Base-by-base conservation (phyloP, 768 basidiomycete species). In the Tulasnella sp. region DNA sequence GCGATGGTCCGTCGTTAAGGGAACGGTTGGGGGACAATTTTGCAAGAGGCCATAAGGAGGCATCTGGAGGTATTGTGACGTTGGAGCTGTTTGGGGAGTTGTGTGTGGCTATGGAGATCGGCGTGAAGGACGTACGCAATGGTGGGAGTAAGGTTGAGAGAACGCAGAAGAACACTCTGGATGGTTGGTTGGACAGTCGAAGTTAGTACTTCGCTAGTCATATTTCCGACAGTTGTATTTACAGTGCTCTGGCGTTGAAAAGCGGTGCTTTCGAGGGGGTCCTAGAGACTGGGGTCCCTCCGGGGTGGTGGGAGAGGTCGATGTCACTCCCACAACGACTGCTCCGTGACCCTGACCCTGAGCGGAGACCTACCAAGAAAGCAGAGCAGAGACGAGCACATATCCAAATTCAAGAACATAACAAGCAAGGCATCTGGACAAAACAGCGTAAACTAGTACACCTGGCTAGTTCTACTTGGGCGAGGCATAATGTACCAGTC, bases 1-100 rank as follows among this genome's bases (percentile, higher is more conserved):
- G 32, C 19, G 32, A 35, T 25, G 50, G 34, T 17, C 36, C 29
- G 36, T 36, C 50, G 17, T 70, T 74, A 51, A 57, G 63, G 15
- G 69, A 72, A 15, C 53, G 70, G 23, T 72, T 75, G 42, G 74
- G 75, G 21, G 69, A 70, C 2, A 69, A 75, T 53, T 77, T 73
- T 56, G 74, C 75, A 8, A 60, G 73, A 23, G 75, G 75, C 0
- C 75, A 77, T 62, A 72, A 71, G 35, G 69, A 76, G 63, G 75
- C 75, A 6, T 75, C 73, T n/a, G 75, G 75, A 0, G 75, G 75
- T 1, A 74, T 75, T 58, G 73, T 77, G 29, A 58, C 70, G 25
- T 83, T 25, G 6, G 12, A 46, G 15, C 6, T 41, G 19, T 65
- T 62, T 43, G 52, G 61, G 45, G 57, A 55, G 17, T 59, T 63